phyloP scores from a whole-genome alignment of 805 yeast genomes.

The Myxozyma vanderwaltii region DNA sequence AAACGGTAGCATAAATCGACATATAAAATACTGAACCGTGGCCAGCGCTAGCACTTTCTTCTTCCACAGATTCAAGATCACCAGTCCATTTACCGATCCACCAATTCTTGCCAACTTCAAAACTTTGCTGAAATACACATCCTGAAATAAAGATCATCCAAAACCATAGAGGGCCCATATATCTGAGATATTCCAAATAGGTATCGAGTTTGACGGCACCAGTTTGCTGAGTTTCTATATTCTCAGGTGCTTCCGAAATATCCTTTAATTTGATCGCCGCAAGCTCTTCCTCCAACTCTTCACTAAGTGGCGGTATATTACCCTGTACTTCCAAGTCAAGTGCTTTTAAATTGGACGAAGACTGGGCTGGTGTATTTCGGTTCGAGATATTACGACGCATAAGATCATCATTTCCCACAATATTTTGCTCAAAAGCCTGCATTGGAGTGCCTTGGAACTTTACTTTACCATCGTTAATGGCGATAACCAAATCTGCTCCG shows the following conservation, averaged over 20 bases:
- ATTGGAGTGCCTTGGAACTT: conserved; percentile 68
- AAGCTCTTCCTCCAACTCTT: conserved; percentile 48
- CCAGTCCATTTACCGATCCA: conserved; percentile 15
- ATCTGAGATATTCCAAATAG: not conserved
- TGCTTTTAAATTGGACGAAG: not conserved
- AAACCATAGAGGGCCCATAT: conserved; percentile 8
- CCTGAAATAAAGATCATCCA: not conserved
- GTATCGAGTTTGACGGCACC: not conserved
- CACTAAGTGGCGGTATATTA: conserved; percentile 40
- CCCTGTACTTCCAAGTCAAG: not conserved
- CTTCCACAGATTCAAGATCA: not conserved
- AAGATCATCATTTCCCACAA: conserved; percentile 23
- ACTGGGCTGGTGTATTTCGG: conserved; percentile 1
- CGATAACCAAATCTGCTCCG: conserved; percentile 75
- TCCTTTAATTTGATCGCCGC: not conserved
- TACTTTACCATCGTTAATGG: conserved; percentile 82
- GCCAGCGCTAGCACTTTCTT: not conserved
- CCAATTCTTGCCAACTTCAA: not conserved
- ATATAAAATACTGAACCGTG: conserved; percentile 14
- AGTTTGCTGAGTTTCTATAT: conserved; percentile 3
- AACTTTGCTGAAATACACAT: not conserved
- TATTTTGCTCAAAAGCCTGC: conserved; percentile 53
- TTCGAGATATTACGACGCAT: not conserved
- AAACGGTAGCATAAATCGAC: conserved; percentile 53
- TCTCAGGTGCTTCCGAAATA: not conserved